Base-by-base conservation (phyloP, 2,329 filamentous ascomycete genomes). In the Penicillium sp. region DNA sequence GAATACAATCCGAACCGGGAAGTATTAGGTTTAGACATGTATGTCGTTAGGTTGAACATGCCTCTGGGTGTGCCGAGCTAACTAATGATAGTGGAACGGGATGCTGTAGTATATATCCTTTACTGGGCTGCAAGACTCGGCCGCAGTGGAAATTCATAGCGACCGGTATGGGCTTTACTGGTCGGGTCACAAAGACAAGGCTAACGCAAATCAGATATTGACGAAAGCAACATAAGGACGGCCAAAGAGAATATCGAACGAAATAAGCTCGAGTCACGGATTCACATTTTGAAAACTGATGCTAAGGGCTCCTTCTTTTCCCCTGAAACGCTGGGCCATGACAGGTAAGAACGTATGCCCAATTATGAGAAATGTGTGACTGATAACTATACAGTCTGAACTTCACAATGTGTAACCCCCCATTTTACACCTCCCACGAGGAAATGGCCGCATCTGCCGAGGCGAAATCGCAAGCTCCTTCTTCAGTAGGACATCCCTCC, bases 401-500 rank as follows among this genome's bases (percentile, higher is more conserved):
- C 69, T 97, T 97, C 70, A 86, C 85, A 55, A 95, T 97, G 86
- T 93, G 89, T 60, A 99, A 99, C 63, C 94, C 94, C 0, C 94
- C 94, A 0, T 99, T 99, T 75, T 97, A 97, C 77, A 73, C 80
- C n/a, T 92, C 89, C 0, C 76, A 82, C 3, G 74, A 81, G 5
- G 91, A 95, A 49, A 83, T 97, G 73, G 62, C 81, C 3, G 75
- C 78, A 4, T 88, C 87, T 1, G 88, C 89, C 0, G 72, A 78
- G 15, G 73, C 81, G 35, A 96, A 97, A 71, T 74, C 81, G 3
- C 80, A 81, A 0, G 85, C 85, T 0, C 89, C 92, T 0, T 84
- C 84, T 53, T 88, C 89, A 0, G 86, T 88, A 47, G 85, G 85
- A 68, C 1, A 14, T 6, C 18, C 35, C 12, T 18, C n/a, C 25